phyloP scores from a whole-genome alignment of 176 grass and related monocot species.

The Bonia amplexicaulis region DNA sequence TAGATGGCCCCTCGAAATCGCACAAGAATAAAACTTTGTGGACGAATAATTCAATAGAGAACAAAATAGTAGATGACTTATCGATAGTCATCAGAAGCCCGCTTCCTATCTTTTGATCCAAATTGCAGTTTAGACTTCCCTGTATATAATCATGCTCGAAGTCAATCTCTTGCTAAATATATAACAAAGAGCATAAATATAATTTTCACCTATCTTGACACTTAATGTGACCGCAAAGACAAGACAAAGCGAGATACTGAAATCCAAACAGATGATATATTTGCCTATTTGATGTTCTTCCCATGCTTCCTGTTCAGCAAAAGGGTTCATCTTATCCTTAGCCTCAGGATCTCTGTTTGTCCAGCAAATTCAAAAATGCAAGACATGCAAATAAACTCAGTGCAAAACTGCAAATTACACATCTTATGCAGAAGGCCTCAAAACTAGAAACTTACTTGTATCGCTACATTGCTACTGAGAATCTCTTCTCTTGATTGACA shows the following conservation, averaged over 20 bases:
- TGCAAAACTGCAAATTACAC: background rate
- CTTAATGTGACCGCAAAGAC: background rate
- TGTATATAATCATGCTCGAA: conserved; percentile 22
- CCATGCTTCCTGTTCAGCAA: conserved; percentile 97
- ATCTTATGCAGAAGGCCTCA: background rate
- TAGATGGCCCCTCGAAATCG: background rate
- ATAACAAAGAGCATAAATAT: background rate
- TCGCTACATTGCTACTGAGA: conserved; percentile 74
- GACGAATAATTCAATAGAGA: conserved; percentile 14
- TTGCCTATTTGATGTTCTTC: conserved; percentile 97
- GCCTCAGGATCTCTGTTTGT: conserved; percentile 60
- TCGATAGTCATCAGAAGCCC: conserved; percentile 59
- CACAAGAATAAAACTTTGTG: background rate
- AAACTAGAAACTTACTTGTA: conserved; percentile 51
- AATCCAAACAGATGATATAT: background rate
- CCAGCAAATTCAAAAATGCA: conserved; percentile 24
- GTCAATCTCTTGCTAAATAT: conserved; percentile 15
- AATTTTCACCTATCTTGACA: background rate
- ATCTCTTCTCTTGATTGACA: conserved; percentile 97
- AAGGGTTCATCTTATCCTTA: conserved; percentile 97
- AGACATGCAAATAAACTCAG: background rate
- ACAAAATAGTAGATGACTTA: conserved; percentile 31
- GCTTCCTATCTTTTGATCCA: conserved; percentile 79
- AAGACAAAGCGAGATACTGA: background rate
- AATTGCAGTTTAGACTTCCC: conserved; percentile 74